Evolutionary conservation across 2,329 filamentous ascomycete species (phyloP).

Genomic region (Dissoconium aciculare): DNA sequence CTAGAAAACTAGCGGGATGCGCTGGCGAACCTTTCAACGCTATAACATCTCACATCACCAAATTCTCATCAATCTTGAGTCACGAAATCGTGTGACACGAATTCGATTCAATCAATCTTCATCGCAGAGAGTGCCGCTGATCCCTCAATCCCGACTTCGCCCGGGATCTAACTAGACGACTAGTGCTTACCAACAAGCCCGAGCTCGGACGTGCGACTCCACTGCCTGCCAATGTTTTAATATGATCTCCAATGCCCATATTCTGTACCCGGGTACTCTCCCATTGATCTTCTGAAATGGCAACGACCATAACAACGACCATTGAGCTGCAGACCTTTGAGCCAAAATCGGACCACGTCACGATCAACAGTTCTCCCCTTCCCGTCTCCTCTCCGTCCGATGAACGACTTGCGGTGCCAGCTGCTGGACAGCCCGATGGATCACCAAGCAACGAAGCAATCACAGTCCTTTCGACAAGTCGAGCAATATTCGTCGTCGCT

Average conservation of each 20-base stretch:
- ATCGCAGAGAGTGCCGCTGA: too few species aligned
- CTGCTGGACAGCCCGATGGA: background rate
- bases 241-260: too few species aligned
- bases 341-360: background rate
- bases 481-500: slow-evolving; percentile 9
- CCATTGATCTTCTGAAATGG: background rate
- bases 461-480: slow-evolving; percentile 6
- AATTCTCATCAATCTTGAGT: too few species aligned
- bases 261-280: background rate
- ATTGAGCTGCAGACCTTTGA: background rate
- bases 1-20: too few species aligned
- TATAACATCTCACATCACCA: too few species aligned
- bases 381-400: background rate
- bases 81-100: too few species aligned
- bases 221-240: background rate
- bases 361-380: background rate
- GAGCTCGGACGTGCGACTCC: slow-evolving; percentile 1
- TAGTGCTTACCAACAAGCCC: background rate
- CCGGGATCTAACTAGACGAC: background rate
- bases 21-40: too few species aligned
- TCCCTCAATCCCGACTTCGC: slow-evolving; percentile 1
- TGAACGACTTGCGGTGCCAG: background rate
- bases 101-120: too few species aligned
- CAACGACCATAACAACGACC: background rate
- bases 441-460: background rate